Percentiles rank a stretch among this genome's conserved stretches.
Evolutionary conservation across 164 flowering plant species (phyloP).

Genomic region (Macadamia tetraphylla): DNA sequence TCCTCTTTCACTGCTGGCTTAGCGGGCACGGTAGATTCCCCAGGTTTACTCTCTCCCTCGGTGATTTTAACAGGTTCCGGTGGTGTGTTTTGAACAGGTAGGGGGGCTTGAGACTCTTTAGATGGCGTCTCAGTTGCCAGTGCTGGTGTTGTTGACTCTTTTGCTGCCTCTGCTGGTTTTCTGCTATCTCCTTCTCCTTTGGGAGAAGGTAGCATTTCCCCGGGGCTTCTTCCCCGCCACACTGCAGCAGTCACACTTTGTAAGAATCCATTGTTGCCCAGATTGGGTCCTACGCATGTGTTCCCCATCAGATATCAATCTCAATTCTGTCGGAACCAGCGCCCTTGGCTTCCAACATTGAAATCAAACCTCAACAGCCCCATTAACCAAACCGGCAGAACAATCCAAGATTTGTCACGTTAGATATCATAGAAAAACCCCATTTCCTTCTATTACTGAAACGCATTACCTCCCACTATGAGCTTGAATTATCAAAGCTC

Average conservation of each 20-base stretch:
- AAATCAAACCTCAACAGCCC: conserved; percentile 8
- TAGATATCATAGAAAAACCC: not conserved
- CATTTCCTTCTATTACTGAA: not conserved
- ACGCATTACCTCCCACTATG: not conserved
- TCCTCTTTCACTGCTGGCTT: conserved; percentile 19
- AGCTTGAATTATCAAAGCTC: not conserved
- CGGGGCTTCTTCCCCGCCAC: conserved; percentile 19
- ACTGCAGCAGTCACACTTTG: conserved; percentile 25
- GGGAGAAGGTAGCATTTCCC: conserved; percentile 5
- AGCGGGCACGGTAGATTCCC: not conserved
- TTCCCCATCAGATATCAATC: conserved; percentile 26
- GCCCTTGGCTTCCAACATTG: conserved; percentile 9
- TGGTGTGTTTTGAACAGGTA: conserved; percentile 16
- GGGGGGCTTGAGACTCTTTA: conserved; percentile 9
- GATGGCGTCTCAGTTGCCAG: not conserved
- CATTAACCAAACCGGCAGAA: not conserved
- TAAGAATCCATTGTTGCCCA: conserved; percentile 18
- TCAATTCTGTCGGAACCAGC: conserved; percentile 4
- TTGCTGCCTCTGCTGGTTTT: not conserved
- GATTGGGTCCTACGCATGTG: conserved; percentile 25
- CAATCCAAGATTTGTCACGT: not conserved
- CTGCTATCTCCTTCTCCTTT: conserved; percentile 6
- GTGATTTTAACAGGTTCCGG: conserved; percentile 15
- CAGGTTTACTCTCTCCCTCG: not conserved
- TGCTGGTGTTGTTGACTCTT: not conserved